Evolutionary conservation across 768 basidiomycete species (phyloP).

Genomic region (Favolaschia claudopus): DNA sequence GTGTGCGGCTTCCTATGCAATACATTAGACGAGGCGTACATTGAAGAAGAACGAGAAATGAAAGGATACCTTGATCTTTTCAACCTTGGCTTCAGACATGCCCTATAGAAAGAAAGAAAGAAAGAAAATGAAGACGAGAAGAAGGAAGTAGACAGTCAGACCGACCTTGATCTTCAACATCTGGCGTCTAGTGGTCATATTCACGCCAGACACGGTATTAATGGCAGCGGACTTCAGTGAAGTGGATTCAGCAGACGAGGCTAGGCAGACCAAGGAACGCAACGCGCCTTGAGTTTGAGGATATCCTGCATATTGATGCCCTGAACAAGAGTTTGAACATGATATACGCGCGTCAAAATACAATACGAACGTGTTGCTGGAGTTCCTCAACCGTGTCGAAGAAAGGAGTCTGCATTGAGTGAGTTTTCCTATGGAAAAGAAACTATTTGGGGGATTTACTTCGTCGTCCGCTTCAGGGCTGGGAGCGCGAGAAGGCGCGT

Average conservation of each 20-base stretch:
- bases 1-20: slow-evolving; percentile 82
- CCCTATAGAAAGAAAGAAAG: slow-evolving; percentile 57
- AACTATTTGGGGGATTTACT: slow-evolving; percentile 28
- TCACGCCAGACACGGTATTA: slow-evolving; percentile 86
- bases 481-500: slow-evolving; percentile 56
- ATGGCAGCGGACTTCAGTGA: slow-evolving; percentile 72
- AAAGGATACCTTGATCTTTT: slow-evolving; percentile 84
- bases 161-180: slow-evolving; percentile 92
- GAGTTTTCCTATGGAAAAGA: background rate
- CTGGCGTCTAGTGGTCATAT: slow-evolving; percentile 90
- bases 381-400: slow-evolving; percentile 88
- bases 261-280: background rate
- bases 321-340: slow-evolving; percentile 45
- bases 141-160: too few species aligned
- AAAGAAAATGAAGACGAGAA: slow-evolving; percentile 16
- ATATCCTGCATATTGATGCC: slow-evolving; percentile 97
- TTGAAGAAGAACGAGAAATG: background rate
- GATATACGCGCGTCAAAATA: slow-evolving; percentile 22
- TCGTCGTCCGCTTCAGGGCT: slow-evolving; percentile 58
- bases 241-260: slow-evolving; percentile 19
- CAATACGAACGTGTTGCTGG: slow-evolving; percentile 70
- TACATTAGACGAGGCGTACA: background rate
- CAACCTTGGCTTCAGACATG: slow-evolving; percentile 96
- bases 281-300: slow-evolving; percentile 81
- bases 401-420: slow-evolving; percentile 53